Conservation (phyloP, 1,284 basidiomycete genomes). For the Ustilago loliicola region DNA sequence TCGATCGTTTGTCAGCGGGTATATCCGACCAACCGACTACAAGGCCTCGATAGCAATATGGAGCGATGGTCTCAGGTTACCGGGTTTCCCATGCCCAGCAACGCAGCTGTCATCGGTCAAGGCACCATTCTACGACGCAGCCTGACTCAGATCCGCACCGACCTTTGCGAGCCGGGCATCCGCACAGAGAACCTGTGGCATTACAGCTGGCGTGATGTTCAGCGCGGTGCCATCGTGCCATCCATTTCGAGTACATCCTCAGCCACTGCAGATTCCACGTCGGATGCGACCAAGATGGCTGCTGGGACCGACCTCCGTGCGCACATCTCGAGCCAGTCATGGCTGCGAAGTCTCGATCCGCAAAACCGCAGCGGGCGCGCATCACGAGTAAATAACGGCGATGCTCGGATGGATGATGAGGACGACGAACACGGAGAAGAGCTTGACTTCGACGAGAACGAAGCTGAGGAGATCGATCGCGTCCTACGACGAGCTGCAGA, state of each 20-base stretch:
- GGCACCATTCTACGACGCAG: constrained; percentile 43
- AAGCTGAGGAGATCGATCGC: constrained; percentile 28
- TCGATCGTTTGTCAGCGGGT: constrained; percentile 47
- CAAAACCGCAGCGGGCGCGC: not conserved
- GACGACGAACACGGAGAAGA: constrained; percentile 5
- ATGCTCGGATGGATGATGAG: constrained; percentile 2
- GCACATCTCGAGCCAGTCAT: constrained; percentile 39
- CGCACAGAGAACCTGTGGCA: constrained; percentile 46
- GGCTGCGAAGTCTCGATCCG: constrained; percentile 34
- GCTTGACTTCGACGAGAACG: constrained; percentile 20
- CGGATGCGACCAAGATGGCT: not conserved
- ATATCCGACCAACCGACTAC: constrained; percentile 46
- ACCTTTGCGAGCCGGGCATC: constrained; percentile 49
- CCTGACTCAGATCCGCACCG: constrained; percentile 37
- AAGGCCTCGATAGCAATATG: constrained; percentile 45
- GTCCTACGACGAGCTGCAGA: constrained; percentile 18
- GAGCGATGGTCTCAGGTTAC: constrained; percentile 37
- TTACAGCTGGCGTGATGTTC: constrained; percentile 40
- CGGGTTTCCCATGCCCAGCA: constrained; percentile 47
- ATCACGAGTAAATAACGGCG: too few species aligned
- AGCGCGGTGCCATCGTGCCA: not conserved
- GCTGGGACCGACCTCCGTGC: constrained; percentile 4
- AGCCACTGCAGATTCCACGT: not conserved
- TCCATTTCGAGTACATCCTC: not conserved
- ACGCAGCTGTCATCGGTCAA: constrained; percentile 37